Conservation (phyloP, 176 grass and related monocot species). For the Bothriochloa decipiens region DNA sequence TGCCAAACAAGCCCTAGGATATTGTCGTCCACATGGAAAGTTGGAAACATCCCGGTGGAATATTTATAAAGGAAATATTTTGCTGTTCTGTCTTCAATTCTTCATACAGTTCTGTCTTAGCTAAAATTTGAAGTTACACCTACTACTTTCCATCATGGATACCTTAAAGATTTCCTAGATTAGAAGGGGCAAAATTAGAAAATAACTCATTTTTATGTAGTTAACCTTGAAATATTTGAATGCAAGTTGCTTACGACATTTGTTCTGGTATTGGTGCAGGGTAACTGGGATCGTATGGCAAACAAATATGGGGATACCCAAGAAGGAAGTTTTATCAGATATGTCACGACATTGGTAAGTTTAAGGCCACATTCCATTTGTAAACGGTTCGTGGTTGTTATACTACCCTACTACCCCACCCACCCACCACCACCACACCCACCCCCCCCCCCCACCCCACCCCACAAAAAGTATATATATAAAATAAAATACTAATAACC, state of each 20-base stretch:
- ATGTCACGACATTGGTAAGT: slow-evolving; percentile 52
- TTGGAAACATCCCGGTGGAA: neutral
- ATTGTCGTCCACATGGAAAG: neutral
- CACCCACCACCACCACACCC: no score
- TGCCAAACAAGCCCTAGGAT: neutral
- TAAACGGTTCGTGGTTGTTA: neutral
- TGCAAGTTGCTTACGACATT: neutral
- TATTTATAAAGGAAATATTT: slow-evolving; percentile 3
- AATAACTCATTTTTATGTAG: neutral
- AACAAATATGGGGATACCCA: slow-evolving; percentile 49
- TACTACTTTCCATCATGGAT: neutral
- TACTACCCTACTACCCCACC: neutral
- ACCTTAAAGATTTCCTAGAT: neutral
- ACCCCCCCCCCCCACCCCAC: no score
- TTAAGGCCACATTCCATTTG: neutral
- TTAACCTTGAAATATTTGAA: slow-evolving; percentile 9
- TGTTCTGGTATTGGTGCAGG: slow-evolving; percentile 38
- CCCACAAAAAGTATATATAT: neutral
- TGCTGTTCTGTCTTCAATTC: neutral
- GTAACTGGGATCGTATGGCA: slow-evolving; percentile 70
- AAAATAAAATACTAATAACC: neutral
- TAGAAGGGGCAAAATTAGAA: neutral
- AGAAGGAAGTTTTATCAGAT: slow-evolving; percentile 38
- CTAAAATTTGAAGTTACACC: neutral
- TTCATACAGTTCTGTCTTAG: neutral